Conservation (phyloP, 768 basidiomycete genomes). For the Phanerochaete sordida region DNA sequence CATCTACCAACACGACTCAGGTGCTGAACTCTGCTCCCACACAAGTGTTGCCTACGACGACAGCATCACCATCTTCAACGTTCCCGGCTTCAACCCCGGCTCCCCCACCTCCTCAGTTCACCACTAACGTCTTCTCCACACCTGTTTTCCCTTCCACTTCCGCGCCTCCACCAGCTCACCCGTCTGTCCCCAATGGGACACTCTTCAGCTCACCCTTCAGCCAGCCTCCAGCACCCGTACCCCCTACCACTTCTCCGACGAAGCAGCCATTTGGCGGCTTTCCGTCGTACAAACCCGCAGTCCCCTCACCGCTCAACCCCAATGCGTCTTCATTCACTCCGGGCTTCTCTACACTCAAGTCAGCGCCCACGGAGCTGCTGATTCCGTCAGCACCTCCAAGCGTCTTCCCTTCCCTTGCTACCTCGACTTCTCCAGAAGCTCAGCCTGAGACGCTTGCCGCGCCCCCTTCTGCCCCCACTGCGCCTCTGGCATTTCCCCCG, state of each 20-base stretch:
- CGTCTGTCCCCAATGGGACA: not conserved
- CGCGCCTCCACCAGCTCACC: not conserved
- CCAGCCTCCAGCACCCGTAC: not conserved
- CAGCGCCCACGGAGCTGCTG: not conserved
- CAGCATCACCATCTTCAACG: not conserved
- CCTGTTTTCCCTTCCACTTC: not conserved
- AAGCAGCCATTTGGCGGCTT: not conserved
- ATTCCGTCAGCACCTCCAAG: not conserved
- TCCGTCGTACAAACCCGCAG: not conserved
- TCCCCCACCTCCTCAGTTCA: not conserved
- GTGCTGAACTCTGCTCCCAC: too few species aligned
- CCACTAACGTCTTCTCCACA: not conserved
- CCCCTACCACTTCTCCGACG: not conserved
- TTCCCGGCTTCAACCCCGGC: too few species aligned
- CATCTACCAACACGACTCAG: too few species aligned
- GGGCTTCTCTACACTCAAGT: not conserved
- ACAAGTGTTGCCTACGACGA: not conserved
- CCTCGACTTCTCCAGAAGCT: not conserved
- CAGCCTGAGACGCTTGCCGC: not conserved
- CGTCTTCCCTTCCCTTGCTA: not conserved
- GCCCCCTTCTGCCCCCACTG: not conserved
- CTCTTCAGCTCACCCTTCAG: not conserved
- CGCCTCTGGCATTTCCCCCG: not conserved
- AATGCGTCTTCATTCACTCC: constrained; percentile 17
- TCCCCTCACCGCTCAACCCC: constrained; percentile 9